phyloP scores from a whole-genome alignment of 176 grass and related monocot species.

The Oryza nivara region DNA sequence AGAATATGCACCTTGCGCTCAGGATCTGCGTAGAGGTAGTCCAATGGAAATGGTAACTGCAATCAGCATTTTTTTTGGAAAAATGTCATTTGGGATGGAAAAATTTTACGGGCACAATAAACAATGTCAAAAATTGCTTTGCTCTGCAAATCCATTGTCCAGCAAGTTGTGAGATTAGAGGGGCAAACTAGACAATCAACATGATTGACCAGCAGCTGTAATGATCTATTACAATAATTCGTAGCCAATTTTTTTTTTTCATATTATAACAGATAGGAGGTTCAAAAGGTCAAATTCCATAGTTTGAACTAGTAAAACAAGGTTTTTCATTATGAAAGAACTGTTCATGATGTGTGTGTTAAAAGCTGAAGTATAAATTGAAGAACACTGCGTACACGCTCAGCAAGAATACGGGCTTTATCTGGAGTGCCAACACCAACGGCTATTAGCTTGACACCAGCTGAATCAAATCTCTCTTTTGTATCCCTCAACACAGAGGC shows the following conservation, averaged over 20 bases:
- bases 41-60: conserved; percentile 90
- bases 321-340: conserved; percentile 4
- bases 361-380: conserved; percentile 1
- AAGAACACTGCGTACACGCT: conserved; percentile 48
- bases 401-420: conserved; percentile 78
- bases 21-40: conserved; percentile 87
- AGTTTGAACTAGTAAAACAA: background rate
- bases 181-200: background rate
- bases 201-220: background rate
- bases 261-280: background rate
- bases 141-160: background rate
- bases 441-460: conserved; percentile 71
- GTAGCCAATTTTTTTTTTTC: background rate
- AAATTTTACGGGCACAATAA: background rate
- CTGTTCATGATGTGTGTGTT: background rate
- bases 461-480: conserved; percentile 72
- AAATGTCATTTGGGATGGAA: background rate
- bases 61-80: conserved; percentile 22
- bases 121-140: background rate
- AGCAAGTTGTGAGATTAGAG: background rate
- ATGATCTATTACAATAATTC: background rate
- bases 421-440: conserved; percentile 69
- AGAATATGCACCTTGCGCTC: conserved; percentile 65
- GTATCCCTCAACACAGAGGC: conserved; percentile 68
- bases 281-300: background rate